Conservation (phyloP, 2,329 filamentous ascomycete species). For the Hirsutella rhossiliensis region DNA sequence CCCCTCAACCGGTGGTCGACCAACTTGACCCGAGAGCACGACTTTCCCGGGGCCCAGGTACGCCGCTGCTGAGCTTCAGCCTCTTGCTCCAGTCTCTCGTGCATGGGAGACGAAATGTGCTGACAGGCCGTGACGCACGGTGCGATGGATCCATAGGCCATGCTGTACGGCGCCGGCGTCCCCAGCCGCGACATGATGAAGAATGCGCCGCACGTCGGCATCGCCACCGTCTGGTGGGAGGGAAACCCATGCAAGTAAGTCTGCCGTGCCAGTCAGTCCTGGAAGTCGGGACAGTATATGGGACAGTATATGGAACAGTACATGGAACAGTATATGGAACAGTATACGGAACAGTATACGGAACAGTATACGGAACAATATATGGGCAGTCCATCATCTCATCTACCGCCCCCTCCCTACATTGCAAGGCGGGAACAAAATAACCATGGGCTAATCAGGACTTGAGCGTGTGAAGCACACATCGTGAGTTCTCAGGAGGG, state of each 20-base stretch:
- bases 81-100: too few relatives aligned
- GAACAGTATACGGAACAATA: too few relatives aligned
- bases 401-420: too few relatives aligned
- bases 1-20: constrained; percentile 77
- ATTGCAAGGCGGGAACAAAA: too few relatives aligned
- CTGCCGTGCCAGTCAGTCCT: too few relatives aligned
- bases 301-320: too few relatives aligned
- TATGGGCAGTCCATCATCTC: too few relatives aligned
- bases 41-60: constrained; percentile 84
- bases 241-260: constrained; percentile 90
- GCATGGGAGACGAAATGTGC: too few relatives aligned
- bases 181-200: constrained; percentile 78
- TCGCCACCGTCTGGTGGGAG: constrained; percentile 94
- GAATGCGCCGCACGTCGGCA: constrained; percentile 77
- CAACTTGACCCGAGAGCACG: constrained; percentile 70
- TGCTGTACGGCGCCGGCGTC: constrained; percentile 90
- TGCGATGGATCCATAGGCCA: constrained; percentile 47
- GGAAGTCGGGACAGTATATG: too few relatives aligned
- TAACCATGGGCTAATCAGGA: too few relatives aligned
- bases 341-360: too few relatives aligned
- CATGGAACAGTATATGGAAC: too few relatives aligned
- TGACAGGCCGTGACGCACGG: background rate
- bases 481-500: background rate
- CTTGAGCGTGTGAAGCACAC: background rate
- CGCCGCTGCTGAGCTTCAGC: constrained; percentile 10